Base-by-base conservation (phyloP, 2,329 filamentous ascomycete genomes). In the Ascomycota sp. region DNA sequence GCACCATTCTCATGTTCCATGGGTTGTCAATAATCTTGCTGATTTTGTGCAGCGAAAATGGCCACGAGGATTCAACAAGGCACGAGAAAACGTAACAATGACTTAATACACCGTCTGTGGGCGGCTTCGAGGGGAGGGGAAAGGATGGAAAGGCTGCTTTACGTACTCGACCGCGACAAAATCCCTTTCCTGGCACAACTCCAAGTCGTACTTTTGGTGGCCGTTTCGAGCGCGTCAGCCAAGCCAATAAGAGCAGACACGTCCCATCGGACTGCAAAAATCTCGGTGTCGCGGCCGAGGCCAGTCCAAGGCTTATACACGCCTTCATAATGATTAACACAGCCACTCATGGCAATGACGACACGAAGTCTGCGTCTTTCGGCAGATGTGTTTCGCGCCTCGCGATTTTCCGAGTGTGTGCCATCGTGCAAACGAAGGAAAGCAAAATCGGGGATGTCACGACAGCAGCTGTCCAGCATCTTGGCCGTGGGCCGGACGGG, bases 361-460 rank as follows among this genome's bases (percentile, higher is more conserved):
- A 94, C 66, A 20, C 85, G 71, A 30, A 95, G 58, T 25, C 78
- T 65, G 34, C 76, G 69, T 38, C 74, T 61, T 20, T 69, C 58
- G 4, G 71, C 47, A 32, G 61, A 47, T 36, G 70, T 44, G 34
- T 63, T 52, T 33, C 57, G 60, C 9, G 59, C 56, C 33, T 72
- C 63, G 20, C 56, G 46, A 27, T 58, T 49, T 23, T 62, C 55
- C 20, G 37, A 39, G 7, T 35, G 33, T 8, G 33, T 29, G 8
- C 55, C 45, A 10, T 65, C 64, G 30, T 71, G 68, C 11, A 92
- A 59, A 0, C 82, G 79, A 8, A 93, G 53, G 42, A 95, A 80
- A 1, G 71, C 81, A 50, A 94, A 92, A 44, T 95, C 85, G 41
- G 81, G 72, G 11, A 95, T 75, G 38, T 93, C 82, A 40, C 72